phyloP scores from a whole-genome alignment of 2,329 filamentous ascomycete genomes.

The Penicillium sp. region DNA sequence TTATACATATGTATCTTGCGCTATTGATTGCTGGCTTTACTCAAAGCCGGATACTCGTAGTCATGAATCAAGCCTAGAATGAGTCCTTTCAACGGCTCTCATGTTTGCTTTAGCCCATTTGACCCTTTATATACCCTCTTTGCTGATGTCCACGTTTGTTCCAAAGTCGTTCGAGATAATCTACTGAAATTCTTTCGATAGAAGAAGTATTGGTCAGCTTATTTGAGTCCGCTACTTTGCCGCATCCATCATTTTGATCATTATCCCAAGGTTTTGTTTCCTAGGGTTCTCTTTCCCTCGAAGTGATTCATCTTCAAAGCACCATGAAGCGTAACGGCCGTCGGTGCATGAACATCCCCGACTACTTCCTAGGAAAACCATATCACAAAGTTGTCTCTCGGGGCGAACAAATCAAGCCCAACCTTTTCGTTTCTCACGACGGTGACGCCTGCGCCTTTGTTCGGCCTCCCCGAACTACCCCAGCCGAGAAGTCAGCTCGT shows the following conservation, averaged over 20 bases:
- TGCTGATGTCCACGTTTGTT: neutral
- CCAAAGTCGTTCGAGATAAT: neutral
- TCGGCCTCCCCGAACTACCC: conserved; percentile 11
- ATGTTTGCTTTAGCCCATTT: neutral
- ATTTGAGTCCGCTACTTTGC: too few species aligned
- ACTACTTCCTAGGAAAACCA: conserved; percentile 29
- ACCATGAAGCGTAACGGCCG: conserved; percentile 6
- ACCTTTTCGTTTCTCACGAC: conserved; percentile 5
- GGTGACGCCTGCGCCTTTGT: conserved; percentile 3
- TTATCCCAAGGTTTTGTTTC: too few species aligned
- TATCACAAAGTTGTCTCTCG: conserved; percentile 18
- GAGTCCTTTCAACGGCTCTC: neutral
- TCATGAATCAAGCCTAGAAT: neutral
- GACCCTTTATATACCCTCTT: neutral
- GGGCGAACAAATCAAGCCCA: conserved; percentile 20
- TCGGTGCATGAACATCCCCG: conserved; percentile 20
- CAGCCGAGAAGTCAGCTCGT: conserved; percentile 7
- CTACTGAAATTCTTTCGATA: too few species aligned
- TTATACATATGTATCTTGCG: neutral
- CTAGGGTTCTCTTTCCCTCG: too few species aligned
- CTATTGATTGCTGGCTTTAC: neutral
- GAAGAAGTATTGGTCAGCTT: neutral
- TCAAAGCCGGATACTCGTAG: neutral
- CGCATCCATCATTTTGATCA: too few species aligned
- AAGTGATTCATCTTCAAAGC: neutral